Percentiles rank a stretch among this genome's conserved stretches.
Conservation (phyloP, 2,329 filamentous ascomycete genomes). For the Emergomyces africanus region DNA sequence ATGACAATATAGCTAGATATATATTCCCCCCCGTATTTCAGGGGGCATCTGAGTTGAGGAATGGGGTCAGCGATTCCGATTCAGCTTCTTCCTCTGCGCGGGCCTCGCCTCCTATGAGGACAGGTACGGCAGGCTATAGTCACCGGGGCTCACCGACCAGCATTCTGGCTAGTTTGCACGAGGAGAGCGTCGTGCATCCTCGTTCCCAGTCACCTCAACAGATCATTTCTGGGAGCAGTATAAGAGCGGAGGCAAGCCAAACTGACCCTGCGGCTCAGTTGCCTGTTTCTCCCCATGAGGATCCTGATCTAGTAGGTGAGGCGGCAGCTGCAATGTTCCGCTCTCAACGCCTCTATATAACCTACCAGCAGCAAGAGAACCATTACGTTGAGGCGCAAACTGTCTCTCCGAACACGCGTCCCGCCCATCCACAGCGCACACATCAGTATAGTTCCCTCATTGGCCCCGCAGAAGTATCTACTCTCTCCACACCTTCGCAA, state of each 20-base stretch:
- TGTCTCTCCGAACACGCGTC: not conserved
- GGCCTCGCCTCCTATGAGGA: not conserved
- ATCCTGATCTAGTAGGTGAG: slow-evolving; percentile 56
- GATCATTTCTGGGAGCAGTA: not conserved
- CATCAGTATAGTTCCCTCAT: slow-evolving; percentile 12
- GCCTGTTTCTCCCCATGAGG: slow-evolving; percentile 45
- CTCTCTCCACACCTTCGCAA: not conserved
- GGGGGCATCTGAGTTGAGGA: not conserved
- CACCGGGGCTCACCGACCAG: not conserved
- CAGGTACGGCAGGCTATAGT: not conserved
- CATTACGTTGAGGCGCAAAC: slow-evolving; percentile 13
- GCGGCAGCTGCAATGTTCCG: slow-evolving; percentile 47
- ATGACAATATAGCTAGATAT: slow-evolving; percentile 12
- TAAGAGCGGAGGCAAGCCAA: not conserved
- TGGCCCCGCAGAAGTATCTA: slow-evolving; percentile 1
- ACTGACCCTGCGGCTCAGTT: slow-evolving; percentile 5
- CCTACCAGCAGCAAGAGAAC: slow-evolving; percentile 35
- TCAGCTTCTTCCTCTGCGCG: not conserved
- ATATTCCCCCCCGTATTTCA: slow-evolving; percentile 15
- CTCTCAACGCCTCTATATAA: slow-evolving; percentile 39
- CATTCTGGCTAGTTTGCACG: slow-evolving; percentile 1
- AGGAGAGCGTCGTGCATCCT: not conserved
- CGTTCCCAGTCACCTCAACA: not conserved
- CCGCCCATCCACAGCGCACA: slow-evolving; percentile 23
- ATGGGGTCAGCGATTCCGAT: not conserved